Evolutionary conservation across 306 rosid species (phyloP).

Genomic region (Corylus avellana): DNA sequence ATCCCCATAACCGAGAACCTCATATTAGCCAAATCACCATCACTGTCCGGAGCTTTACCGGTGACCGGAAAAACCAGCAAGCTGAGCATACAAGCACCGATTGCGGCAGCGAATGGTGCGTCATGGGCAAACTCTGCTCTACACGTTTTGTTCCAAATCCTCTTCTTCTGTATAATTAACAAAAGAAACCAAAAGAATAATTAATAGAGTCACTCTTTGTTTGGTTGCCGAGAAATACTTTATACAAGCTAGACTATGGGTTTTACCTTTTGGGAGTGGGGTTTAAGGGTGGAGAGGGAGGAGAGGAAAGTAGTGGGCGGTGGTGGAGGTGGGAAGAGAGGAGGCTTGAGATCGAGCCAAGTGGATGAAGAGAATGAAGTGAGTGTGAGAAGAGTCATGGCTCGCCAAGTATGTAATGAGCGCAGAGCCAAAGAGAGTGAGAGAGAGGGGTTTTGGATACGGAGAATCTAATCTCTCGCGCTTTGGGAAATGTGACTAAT

Average conservation of each 20-base stretch:
- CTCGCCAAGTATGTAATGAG: not conserved
- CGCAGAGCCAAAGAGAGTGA: not conserved
- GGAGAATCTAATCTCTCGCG: not conserved
- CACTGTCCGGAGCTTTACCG: conserved; percentile 25
- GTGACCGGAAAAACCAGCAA: conserved; percentile 64
- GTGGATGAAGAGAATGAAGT: conserved; percentile 2
- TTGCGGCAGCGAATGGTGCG: conserved; percentile 78
- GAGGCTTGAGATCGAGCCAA: conserved; percentile 11
- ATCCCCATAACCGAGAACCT: conserved; percentile 84
- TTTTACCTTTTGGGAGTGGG: conserved; percentile 6
- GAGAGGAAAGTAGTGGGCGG: not conserved
- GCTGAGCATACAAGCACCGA: conserved; percentile 78
- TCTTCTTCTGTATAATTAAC: conserved; percentile 11
- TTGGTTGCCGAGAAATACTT: not conserved
- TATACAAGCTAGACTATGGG: not conserved
- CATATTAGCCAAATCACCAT: conserved; percentile 58
- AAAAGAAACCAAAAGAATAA: not conserved
- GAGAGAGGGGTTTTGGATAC: not conserved
- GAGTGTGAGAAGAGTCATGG: not conserved
- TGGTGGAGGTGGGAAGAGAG: conserved; percentile 3
- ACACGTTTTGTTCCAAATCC: conserved; percentile 28
- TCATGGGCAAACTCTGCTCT: conserved; percentile 60
- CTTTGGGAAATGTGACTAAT: not conserved
- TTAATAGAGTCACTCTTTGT: not conserved
- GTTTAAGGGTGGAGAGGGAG: not conserved